Evolutionary conservation across 1,139 yeast genomes (phyloP).

Genomic region (Scheffersomyces lignicola): DNA sequence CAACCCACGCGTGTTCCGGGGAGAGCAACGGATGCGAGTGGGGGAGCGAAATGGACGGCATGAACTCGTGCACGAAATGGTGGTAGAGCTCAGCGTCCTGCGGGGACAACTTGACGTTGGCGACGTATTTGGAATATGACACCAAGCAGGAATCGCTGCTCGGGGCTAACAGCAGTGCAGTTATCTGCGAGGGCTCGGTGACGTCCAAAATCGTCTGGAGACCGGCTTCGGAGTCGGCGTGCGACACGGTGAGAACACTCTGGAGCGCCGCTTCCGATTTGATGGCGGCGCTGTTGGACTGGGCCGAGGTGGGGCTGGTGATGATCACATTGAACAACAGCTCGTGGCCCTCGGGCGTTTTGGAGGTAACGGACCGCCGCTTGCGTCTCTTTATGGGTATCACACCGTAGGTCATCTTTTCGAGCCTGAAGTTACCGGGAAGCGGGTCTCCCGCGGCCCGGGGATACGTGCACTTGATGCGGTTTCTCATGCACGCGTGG

Average conservation of each 20-base stretch:
- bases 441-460: conserved; percentile 5
- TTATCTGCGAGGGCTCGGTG: background rate
- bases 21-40: conserved; percentile 9
- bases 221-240: background rate
- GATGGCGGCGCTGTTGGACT: conserved; percentile 1
- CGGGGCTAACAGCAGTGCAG: background rate
- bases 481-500: conserved; percentile 8
- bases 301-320: background rate
- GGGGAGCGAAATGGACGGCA: conserved; percentile 10
- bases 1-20: conserved; percentile 8
- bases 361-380: background rate
- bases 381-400: conserved; percentile 4
- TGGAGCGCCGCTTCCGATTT: conserved; percentile 2
- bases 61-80: conserved; percentile 8
- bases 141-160: conserved; percentile 4
- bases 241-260: background rate
- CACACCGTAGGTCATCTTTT: conserved; percentile 3
- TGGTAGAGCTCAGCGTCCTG: conserved; percentile 11
- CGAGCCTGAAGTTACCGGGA: conserved; percentile 7
- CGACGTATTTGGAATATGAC: conserved; percentile 8
- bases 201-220: background rate
- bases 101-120: conserved; percentile 8
- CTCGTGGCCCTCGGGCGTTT: background rate
- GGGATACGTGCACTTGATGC: conserved; percentile 9
- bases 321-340: conserved; percentile 3